phyloP scores from a whole-genome alignment of 2,329 filamentous ascomycete genomes.

The Cadophora malorum region DNA sequence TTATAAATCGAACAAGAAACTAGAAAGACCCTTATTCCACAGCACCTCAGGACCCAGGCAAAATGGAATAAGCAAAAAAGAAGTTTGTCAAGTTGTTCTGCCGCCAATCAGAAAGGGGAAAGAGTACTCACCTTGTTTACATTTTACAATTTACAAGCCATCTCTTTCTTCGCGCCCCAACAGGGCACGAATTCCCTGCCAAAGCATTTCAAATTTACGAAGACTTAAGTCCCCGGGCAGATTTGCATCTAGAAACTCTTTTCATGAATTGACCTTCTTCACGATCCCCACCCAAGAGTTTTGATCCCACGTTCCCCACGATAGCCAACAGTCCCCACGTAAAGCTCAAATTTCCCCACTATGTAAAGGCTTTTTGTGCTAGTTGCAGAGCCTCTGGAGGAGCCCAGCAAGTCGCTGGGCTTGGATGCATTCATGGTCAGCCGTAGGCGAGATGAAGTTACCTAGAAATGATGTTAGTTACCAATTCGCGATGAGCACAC shows the following conservation, averaged over 20 bases:
- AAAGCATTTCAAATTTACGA: not conserved
- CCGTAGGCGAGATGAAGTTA: not conserved
- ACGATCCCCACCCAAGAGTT: not conserved
- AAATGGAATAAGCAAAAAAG: not conserved
- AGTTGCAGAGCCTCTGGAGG: not conserved
- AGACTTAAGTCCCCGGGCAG: not conserved
- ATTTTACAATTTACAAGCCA: not conserved
- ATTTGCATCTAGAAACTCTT: not conserved
- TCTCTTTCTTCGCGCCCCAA: not conserved
- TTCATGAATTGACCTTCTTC: not conserved
- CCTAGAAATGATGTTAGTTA: too few species aligned
- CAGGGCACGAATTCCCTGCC: not conserved
- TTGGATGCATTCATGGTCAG: not conserved
- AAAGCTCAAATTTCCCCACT: not conserved
- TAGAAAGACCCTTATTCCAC: too few species aligned
- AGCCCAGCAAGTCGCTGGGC: too few species aligned
- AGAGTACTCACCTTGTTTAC: not conserved
- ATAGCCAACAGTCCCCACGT: not conserved
- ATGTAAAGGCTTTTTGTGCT: not conserved
- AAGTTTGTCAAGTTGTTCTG: not conserved
- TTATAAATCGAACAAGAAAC: not conserved
- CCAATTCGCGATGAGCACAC: too few species aligned
- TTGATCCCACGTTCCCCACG: not conserved
- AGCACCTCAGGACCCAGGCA: too few species aligned
- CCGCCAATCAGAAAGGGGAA: not conserved